phyloP scores from a whole-genome alignment of 1,139 yeast species.

The Scheffersomyces segobiensis region DNA sequence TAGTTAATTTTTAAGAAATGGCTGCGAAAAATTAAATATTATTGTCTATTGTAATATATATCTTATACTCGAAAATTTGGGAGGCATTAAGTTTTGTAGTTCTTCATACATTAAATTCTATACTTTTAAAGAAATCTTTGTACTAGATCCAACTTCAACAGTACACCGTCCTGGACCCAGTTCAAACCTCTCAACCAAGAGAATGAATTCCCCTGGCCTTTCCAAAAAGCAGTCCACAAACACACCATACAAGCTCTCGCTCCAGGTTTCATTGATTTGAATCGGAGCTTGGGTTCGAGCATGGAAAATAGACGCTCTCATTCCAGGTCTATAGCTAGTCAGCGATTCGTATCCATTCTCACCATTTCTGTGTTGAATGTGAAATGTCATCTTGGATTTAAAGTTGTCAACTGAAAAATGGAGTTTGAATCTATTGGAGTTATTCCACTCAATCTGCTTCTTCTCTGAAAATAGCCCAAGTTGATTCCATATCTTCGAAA shows the following conservation, averaged over 20 bases:
- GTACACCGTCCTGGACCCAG: slow-evolving; percentile 40
- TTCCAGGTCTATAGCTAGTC: slow-evolving; percentile 37
- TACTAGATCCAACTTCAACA: slow-evolving; percentile 37
- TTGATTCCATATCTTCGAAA: slow-evolving; percentile 23
- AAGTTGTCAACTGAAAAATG: slow-evolving; percentile 21
- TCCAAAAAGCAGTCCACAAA: slow-evolving; percentile 34
- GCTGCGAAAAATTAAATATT: neutral
- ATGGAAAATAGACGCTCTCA: slow-evolving; percentile 47
- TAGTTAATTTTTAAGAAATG: neutral
- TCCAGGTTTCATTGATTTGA: slow-evolving; percentile 41
- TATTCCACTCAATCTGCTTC: slow-evolving; percentile 35
- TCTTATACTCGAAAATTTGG: too few species aligned
- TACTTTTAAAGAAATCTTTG: neutral
- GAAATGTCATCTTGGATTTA: slow-evolving; percentile 26
- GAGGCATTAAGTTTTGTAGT: too few species aligned
- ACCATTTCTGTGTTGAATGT: slow-evolving; percentile 20
- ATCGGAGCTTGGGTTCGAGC: slow-evolving; percentile 26
- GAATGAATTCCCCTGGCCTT: slow-evolving; percentile 32
- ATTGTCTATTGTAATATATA: too few species aligned
- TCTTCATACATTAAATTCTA: too few species aligned
- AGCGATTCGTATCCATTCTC: slow-evolving; percentile 21
- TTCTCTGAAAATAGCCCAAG: slow-evolving; percentile 38
- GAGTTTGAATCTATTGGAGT: slow-evolving; percentile 37
- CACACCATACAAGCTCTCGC: slow-evolving; percentile 44
- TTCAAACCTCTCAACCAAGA: slow-evolving; percentile 52